Conservation (phyloP, 1,139 yeast species). For the Candida sp. region DNA sequence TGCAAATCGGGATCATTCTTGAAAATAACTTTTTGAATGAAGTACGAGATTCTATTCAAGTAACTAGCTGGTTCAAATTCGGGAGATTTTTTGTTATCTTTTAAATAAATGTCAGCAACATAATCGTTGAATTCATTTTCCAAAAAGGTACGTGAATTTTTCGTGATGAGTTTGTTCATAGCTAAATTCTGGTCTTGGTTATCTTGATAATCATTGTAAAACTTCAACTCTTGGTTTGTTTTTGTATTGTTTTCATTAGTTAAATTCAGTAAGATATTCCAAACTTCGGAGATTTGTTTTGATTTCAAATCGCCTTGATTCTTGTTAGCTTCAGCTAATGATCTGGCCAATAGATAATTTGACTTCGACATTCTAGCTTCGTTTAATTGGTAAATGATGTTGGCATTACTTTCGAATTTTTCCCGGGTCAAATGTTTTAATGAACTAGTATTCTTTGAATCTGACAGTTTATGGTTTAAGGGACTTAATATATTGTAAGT, state of each 20-base stretch:
- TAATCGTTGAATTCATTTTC: slow-evolving; percentile 77
- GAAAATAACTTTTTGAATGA: slow-evolving; percentile 51
- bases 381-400: slow-evolving; percentile 65
- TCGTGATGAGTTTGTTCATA: slow-evolving; percentile 49
- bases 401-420: slow-evolving; percentile 73
- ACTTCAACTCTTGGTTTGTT: slow-evolving; percentile 45
- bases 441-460: slow-evolving; percentile 12
- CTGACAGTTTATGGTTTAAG: slow-evolving; percentile 15
- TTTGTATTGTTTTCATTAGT: slow-evolving; percentile 34
- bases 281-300: slow-evolving; percentile 61
- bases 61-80: slow-evolving; percentile 56
- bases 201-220: slow-evolving; percentile 26
- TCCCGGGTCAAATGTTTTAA: slow-evolving; percentile 43
- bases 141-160: slow-evolving; percentile 57
- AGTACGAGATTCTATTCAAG: slow-evolving; percentile 67
- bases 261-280: slow-evolving; percentile 52
- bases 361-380: slow-evolving; percentile 56
- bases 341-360: slow-evolving; percentile 48
- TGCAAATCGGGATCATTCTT: slow-evolving; percentile 30
- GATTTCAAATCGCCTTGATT: slow-evolving; percentile 53
- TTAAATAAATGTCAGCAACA: slow-evolving; percentile 69
- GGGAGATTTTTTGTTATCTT: slow-evolving; percentile 48
- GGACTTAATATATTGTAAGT: slow-evolving; percentile 35
- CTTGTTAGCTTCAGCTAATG: slow-evolving; percentile 52
- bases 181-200: slow-evolving; percentile 11